Base-by-base conservation (phyloP, 805 yeast genomes). In the Candida qinlingensis region DNA sequence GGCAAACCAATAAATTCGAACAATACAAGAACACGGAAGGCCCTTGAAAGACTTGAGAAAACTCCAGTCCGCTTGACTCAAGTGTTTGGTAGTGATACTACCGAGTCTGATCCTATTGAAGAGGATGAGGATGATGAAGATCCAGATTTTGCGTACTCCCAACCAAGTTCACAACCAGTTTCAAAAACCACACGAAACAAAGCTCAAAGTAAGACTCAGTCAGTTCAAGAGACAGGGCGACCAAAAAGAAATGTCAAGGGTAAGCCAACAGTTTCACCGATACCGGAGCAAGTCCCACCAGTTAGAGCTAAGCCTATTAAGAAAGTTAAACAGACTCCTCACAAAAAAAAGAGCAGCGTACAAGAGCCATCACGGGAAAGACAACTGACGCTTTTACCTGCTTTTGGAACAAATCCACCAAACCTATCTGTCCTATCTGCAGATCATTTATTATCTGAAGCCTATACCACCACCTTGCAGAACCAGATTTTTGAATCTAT, bases 401-500 rank as follows among this genome's bases (percentile, higher is more conserved):
- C 19, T 19, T 19, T 19, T 19, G 19, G 19, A 3, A 3, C 8
- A 7, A 41, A 41, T 5, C 31, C 44, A 33, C 9, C 36, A 4
- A 19, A 33, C 11, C 12, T 42, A 5, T 42, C 45, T 11, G 25
- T 37, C 4, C 8, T 37, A 2, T 42, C 45, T 11, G 45, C 45
- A 27, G 50, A 54, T 27, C 50, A 48, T 10, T 36, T 54, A 40
- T 43, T 50, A 30, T 54, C 56, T 2, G 59, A 60, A 37, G 65
- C 68, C 1, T 67, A 69, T 39, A 69, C 75, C 2, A 60, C 62
- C 34, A 61, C 62, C 12, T 50, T 71, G 27, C 73, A 70, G 47
- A 58, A 62, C 19, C 73, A 70, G 48, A 71, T 71, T 7, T 59
- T 49, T 44, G 59, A 58, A 9, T 69, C 74, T 0, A 64, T 71